A percentile compares a stretch with the other conserved stretches of the same genome.
phyloP scores from a whole-genome alignment of 805 yeast genomes.

The Kodamaea nitidulidarum region DNA sequence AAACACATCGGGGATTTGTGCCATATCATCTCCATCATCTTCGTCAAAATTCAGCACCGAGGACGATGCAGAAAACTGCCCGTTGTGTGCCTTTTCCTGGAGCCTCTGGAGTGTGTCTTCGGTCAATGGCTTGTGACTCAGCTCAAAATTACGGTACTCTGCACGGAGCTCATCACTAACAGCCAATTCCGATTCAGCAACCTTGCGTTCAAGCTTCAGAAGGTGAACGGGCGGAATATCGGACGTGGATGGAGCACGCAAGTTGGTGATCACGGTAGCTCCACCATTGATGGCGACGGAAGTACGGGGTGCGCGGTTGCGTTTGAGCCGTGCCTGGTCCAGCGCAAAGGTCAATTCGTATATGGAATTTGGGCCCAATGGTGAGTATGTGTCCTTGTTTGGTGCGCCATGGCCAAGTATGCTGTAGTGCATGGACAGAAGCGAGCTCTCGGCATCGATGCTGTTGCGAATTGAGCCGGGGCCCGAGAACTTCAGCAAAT shows the following conservation, averaged over 20 bases:
- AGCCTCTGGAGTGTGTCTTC: slow-evolving; percentile 33
- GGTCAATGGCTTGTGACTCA: slow-evolving; percentile 34
- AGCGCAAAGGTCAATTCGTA: slow-evolving; percentile 68
- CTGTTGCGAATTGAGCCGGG: slow-evolving; percentile 23
- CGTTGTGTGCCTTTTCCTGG: slow-evolving; percentile 13
- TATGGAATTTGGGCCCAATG: slow-evolving; percentile 71
- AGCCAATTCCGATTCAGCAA: slow-evolving; percentile 19
- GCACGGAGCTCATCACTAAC: slow-evolving; percentile 13
- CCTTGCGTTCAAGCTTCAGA: slow-evolving; percentile 25
- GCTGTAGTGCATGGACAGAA: slow-evolving; percentile 20
- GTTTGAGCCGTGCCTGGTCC: slow-evolving; percentile 40
- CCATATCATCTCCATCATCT: slow-evolving; percentile 8
- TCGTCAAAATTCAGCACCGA: slow-evolving; percentile 7
- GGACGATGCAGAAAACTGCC: slow-evolving; percentile 10
- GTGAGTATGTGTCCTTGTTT: slow-evolving; percentile 35
- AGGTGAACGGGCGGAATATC: slow-evolving; percentile 84
- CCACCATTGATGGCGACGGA: slow-evolving; percentile 42
- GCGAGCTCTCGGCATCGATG: slow-evolving; percentile 29
- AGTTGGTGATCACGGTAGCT: slow-evolving; percentile 37
- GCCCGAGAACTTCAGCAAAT: slow-evolving; percentile 11
- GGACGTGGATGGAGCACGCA: slow-evolving; percentile 65
- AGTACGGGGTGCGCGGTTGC: slow-evolving; percentile 28
- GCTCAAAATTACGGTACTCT: slow-evolving; percentile 35
- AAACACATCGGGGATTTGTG: slow-evolving; percentile 62
- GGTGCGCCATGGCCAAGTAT: slow-evolving; percentile 6